Conservation (phyloP, 2,329 filamentous ascomycete genomes). For the Alternaria alternata region DNA sequence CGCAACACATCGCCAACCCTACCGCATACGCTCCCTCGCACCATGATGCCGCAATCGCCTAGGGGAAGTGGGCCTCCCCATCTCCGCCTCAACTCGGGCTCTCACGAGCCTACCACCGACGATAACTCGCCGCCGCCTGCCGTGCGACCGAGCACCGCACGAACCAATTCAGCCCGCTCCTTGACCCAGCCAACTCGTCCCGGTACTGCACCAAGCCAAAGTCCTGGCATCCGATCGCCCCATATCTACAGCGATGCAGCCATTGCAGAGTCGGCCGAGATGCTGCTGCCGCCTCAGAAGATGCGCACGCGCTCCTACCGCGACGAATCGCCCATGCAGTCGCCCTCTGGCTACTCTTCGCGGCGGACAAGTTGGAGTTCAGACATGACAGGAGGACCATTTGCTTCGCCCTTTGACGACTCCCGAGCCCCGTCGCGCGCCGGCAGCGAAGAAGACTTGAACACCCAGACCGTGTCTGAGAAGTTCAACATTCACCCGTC, state of each 20-base stretch:
- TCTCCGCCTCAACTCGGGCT: conserved; percentile 70
- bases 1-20: conserved; percentile 9
- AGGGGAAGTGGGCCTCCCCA: conserved; percentile 60
- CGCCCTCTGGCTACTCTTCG: conserved; percentile 64
- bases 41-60: conserved; percentile 43
- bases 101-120: conserved; percentile 59
- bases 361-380: conserved; percentile 72
- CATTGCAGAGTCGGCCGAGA: conserved; percentile 58
- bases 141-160: conserved; percentile 48
- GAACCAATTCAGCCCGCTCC: conserved; percentile 56
- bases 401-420: conserved; percentile 66
- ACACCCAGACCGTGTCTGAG: conserved; percentile 76
- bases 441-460: conserved; percentile 72
- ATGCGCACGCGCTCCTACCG: conserved; percentile 60
- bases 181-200: conserved; percentile 52
- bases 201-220: conserved; percentile 41
- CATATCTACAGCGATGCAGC: conserved; percentile 49
- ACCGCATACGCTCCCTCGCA: conserved; percentile 43
- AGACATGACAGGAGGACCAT: conserved; percentile 62
- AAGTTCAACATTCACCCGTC: conserved; percentile 77
- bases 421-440: conserved; percentile 66
- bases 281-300: conserved; percentile 59
- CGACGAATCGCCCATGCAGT: conserved; percentile 60
- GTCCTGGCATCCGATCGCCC: conserved; percentile 36
- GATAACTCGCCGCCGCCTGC: conserved; percentile 37